phyloP scores from a whole-genome alignment of 140 eudicot genomes.

The Cichorium intybus region DNA sequence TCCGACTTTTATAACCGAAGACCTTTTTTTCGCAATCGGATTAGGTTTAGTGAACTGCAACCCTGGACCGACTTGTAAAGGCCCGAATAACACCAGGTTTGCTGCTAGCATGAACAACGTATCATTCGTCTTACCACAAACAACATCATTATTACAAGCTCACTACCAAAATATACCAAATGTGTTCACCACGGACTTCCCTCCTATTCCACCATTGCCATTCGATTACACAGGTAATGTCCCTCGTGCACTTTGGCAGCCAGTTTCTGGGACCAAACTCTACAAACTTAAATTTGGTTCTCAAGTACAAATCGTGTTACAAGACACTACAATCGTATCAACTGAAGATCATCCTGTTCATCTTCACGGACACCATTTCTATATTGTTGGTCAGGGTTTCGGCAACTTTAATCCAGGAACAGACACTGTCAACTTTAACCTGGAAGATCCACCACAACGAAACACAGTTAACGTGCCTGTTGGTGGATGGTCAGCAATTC shows the following conservation, averaged over 20 bases:
- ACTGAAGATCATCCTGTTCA: conserved; percentile 62
- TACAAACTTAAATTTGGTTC: conserved; percentile 55
- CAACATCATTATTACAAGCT: conserved; percentile 50
- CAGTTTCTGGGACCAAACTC: conserved; percentile 41
- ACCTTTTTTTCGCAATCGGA: conserved; percentile 51
- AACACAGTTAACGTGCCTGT: conserved; percentile 57
- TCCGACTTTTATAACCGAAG: conserved; percentile 40
- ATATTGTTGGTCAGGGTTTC: conserved; percentile 52
- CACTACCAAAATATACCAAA: conserved; percentile 49
- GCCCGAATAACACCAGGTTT: conserved; percentile 55
- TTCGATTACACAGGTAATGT: conserved; percentile 62
- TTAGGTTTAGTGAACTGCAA: conserved; percentile 47
- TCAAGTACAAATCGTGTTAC: conserved; percentile 50
- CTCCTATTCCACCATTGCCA: conserved; percentile 44
- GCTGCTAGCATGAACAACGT: conserved; percentile 63
- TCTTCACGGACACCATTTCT: conserved; percentile 62
- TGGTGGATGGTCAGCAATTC: conserved; percentile 64
- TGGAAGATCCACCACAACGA: conserved; percentile 54
- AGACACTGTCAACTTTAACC: conserved; percentile 56
- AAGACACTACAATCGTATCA: conserved; percentile 49
- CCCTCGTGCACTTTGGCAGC: conserved; percentile 62
- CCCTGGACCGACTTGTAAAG: conserved; percentile 61
- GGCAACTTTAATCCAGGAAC: conserved; percentile 53
- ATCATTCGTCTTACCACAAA: conserved; percentile 42
- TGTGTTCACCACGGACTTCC: conserved; percentile 54